Conservation (phyloP, 2,329 filamentous ascomycete species). For the Alternaria ventricosa region DNA sequence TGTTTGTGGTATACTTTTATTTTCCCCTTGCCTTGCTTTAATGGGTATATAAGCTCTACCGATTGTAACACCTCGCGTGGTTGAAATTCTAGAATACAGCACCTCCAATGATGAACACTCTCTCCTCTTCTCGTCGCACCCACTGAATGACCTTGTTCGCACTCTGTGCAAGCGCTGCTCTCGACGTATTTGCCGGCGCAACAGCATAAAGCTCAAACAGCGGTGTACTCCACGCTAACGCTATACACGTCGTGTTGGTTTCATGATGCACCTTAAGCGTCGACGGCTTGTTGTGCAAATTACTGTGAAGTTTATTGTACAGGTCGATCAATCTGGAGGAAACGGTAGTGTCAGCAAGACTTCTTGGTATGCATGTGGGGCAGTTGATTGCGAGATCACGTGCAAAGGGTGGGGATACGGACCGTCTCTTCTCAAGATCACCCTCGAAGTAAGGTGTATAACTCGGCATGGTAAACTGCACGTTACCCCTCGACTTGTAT, state of each 20-base stretch:
- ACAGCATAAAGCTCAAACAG: constrained; percentile 94
- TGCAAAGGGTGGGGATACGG: constrained; percentile 21
- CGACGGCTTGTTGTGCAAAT: constrained; percentile 82
- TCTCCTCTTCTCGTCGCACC: constrained; percentile 89
- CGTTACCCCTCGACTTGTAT: constrained; percentile 92
- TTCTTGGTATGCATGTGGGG: neutral
- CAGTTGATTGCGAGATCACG: neutral
- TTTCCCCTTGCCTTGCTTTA: neutral
- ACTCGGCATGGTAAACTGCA: constrained; percentile 93
- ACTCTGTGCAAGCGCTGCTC: constrained; percentile 76
- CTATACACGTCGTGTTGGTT: constrained; percentile 71
- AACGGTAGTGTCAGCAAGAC: neutral
- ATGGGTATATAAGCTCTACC: neutral
- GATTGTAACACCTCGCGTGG: neutral
- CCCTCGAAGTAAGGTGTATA: constrained; percentile 72
- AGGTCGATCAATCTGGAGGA: constrained; percentile 65
- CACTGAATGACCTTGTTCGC: constrained; percentile 91
- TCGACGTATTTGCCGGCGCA: constrained; percentile 72
- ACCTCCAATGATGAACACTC: constrained; percentile 96
- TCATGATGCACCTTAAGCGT: constrained; percentile 88
- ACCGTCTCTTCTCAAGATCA: constrained; percentile 68
- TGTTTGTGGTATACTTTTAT: neutral
- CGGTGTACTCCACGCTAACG: constrained; percentile 89
- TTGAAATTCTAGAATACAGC: constrained; percentile 66
- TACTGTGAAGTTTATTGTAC: constrained; percentile 84